Evolutionary conservation across 495 filamentous ascomycete species (phyloP).

Genomic region (Trypethelium eluteriae): DNA sequence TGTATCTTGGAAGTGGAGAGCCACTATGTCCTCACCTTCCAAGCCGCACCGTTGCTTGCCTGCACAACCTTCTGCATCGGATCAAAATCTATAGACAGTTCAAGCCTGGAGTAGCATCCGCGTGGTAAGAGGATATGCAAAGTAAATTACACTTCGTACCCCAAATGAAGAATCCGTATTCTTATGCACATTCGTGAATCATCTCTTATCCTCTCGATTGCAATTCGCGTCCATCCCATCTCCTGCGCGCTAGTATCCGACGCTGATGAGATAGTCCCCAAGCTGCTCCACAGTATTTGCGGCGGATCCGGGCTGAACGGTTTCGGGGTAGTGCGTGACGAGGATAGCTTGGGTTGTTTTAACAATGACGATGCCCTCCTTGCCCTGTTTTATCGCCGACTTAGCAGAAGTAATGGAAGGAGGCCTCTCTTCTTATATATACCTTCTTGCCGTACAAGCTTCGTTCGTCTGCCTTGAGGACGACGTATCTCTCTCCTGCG

Average conservation of each 20-base stretch:
- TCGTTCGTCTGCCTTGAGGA: conserved; percentile 63
- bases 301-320: conserved; percentile 55
- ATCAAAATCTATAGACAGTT: conserved; percentile 11
- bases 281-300: conserved; percentile 58
- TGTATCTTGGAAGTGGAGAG: too few relatives aligned
- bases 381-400: conserved; percentile 50
- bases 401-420: neutral
- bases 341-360: conserved; percentile 82
- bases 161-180: neutral
- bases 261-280: conserved; percentile 63
- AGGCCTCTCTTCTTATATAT: conserved; percentile 19
- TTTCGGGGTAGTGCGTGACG: conserved; percentile 74
- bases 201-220: neutral
- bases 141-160: conserved; percentile 3
- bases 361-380: conserved; percentile 67
- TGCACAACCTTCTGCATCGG: neutral
- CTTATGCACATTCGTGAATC: conserved; percentile 10
- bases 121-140: neutral
- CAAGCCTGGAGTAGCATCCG: neutral
- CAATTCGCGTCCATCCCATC: too few relatives aligned
- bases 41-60: neutral
- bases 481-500: conserved; percentile 63
- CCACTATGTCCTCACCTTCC: neutral
- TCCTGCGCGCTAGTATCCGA: conserved; percentile 52
- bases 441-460: conserved; percentile 85